Percentiles rank a stretch among this genome's conserved stretches.
Conservation (phyloP, 345 rosid species). For the Citrus cavaleriei region DNA sequence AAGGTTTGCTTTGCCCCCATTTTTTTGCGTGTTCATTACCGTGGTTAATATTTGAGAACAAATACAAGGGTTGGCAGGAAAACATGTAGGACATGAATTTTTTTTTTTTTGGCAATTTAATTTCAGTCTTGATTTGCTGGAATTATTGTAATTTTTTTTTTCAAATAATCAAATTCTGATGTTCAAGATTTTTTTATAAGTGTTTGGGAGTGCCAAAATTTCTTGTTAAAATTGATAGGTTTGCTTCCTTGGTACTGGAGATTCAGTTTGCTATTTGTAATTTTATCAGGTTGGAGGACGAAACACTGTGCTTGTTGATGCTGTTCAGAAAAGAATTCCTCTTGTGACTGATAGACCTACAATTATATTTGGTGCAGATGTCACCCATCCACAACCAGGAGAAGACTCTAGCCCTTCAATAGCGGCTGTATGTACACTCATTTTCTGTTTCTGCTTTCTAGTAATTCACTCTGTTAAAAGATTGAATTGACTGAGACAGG, state of each 20-base stretch:
- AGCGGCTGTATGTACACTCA: slow-evolving; percentile 54
- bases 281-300: slow-evolving; percentile 64
- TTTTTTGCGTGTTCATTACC: neutral
- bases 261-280: neutral
- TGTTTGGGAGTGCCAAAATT: neutral
- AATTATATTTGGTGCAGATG: slow-evolving; percentile 80
- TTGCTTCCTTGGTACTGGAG: neutral
- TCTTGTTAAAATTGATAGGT: neutral
- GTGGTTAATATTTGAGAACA: neutral
- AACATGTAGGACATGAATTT: neutral
- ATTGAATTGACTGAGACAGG: slow-evolving; percentile 32
- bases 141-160: neutral
- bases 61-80: neutral
- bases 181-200: neutral
- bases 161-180: neutral
- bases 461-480: neutral
- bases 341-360: slow-evolving; percentile 54
- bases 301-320: slow-evolving; percentile 60
- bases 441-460: neutral
- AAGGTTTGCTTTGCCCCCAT: slow-evolving; percentile 44
- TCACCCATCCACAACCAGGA: slow-evolving; percentile 76
- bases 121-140: neutral
- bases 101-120: neutral
- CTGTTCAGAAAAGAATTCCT: slow-evolving; percentile 47
- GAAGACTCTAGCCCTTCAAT: slow-evolving; percentile 77